phyloP scores from a whole-genome alignment of 176 grass and related monocot genomes.

The Aegilops umbellulata region DNA sequence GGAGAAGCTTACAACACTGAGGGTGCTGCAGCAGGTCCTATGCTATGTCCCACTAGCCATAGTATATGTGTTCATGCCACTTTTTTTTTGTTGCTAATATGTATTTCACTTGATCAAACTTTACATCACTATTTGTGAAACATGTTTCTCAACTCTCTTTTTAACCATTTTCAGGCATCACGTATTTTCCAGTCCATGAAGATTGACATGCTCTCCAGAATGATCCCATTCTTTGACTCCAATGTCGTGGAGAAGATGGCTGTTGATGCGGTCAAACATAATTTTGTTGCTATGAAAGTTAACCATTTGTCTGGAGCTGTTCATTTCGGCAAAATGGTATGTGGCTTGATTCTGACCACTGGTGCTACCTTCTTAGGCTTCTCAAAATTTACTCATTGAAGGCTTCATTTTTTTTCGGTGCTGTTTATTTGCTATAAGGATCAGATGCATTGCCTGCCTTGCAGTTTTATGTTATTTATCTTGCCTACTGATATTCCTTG shows the following conservation, averaged over 20 bases:
- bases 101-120: neutral
- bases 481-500: neutral
- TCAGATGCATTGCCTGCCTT: neutral
- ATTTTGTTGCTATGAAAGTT: conserved; percentile 94
- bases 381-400: neutral
- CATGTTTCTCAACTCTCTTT: neutral
- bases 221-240: conserved; percentile 48
- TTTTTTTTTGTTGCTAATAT: neutral
- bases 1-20: conserved; percentile 81
- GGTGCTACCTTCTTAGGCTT: neutral
- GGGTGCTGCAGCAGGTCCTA: conserved; percentile 88
- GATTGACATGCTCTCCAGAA: conserved; percentile 80
- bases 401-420: neutral
- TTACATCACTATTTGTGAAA: neutral
- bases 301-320: conserved; percentile 85
- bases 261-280: conserved; percentile 90
- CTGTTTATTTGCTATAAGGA: neutral
- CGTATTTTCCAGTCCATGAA: conserved; percentile 86
- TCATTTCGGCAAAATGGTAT: conserved; percentile 90
- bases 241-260: conserved; percentile 77
- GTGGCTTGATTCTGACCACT: neutral
- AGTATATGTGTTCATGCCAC: neutral
- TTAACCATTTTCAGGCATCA: conserved; percentile 57
- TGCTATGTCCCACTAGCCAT: neutral
- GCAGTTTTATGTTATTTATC: neutral